Evolutionary conservation across 352 stramenopile species (phyloP).

Genomic region (Plasmopara halstedii): DNA sequence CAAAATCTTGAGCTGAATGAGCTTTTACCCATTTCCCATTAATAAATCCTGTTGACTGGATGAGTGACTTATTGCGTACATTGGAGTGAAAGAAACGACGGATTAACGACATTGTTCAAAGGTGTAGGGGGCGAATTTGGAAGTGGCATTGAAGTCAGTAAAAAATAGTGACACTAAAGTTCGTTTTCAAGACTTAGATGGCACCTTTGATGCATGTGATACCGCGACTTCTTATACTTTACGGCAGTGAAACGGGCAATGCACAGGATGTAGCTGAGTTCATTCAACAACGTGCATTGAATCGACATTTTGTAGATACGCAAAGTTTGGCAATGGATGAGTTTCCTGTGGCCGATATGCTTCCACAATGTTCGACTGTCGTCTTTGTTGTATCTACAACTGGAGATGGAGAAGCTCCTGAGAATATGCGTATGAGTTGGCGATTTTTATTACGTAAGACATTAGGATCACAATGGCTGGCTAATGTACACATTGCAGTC

Average conservation of each 20-base stretch:
- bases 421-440: slow-evolving; percentile 87
- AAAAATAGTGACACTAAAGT: no score
- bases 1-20: slow-evolving; percentile 44
- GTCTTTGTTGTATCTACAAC: slow-evolving; percentile 90
- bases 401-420: slow-evolving; percentile 87
- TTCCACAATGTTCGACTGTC: slow-evolving; percentile 49
- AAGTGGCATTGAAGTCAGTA: no score
- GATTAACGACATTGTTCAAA: slow-evolving; percentile 5
- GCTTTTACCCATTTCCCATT: slow-evolving; percentile 70
- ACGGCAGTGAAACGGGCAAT: slow-evolving; percentile 86
- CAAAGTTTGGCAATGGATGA: slow-evolving; percentile 57
- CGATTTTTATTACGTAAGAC: slow-evolving; percentile 81
- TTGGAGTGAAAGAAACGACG: slow-evolving; percentile 45
- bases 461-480: slow-evolving; percentile 59
- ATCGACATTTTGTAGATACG: slow-evolving; percentile 48
- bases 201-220: slow-evolving; percentile 9
- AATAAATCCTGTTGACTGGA: slow-evolving; percentile 73
- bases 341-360: slow-evolving; percentile 43
- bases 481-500: slow-evolving; percentile 66
- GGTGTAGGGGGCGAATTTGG: no score
- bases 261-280: slow-evolving; percentile 83
- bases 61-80: slow-evolving; percentile 51
- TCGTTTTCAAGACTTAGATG: no score
- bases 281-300: slow-evolving; percentile 57
- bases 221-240: slow-evolving; percentile 77